Evolutionary conservation across 2,329 filamentous ascomycete species (phyloP), one percentile per base, ranked within the genome.

Genomic region (Hymenoscyphus albidus): DNA sequence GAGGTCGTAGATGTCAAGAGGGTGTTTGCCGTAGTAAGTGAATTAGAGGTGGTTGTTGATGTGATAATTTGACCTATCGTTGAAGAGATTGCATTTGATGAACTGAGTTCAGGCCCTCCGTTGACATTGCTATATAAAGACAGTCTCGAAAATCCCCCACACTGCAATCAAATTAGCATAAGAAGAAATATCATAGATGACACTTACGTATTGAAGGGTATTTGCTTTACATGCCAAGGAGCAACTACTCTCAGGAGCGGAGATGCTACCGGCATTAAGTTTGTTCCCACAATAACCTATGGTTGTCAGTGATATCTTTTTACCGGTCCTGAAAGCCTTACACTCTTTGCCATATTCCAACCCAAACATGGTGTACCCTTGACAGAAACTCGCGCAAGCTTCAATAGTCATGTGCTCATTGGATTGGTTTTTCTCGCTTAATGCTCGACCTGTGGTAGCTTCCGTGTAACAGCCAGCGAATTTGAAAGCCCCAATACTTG

Each of bases 281-380:
- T 58, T 55, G 56, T 73, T 70, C 0, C 68, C 74, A 63, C 72
- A 74, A 38, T 71, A 75, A 57, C 69, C 68, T 70, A 61, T 58
- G 14, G 27, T 18, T 9, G 31, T 62, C 32, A 64, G 54, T 48
- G 42, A 18, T 1, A 16, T 3, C 2, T 32, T 14, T 32, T 16
- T 44, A 48, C 13, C 18, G 39, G 44, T n/a, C 10, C 7, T 2
- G 32, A 12, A 35, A 12, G 31, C 56, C 59, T 18, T 13, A 63
- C 76, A 77, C 67, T 77, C 74, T 54, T 70, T 59, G 44, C 70
- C 67, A 64, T 76, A 79, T 64, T 79, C 77, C 9, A 77, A 70
- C 40, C 77, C 77, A 42, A 74, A 75, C 63, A 73, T 76, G 3
- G 64, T 69, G 51, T 73, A 77, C 1, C 69, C 72, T 1, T 61